Conservation (phyloP, 148 eudicot genomes). For the Vaccinium darrowii region DNA sequence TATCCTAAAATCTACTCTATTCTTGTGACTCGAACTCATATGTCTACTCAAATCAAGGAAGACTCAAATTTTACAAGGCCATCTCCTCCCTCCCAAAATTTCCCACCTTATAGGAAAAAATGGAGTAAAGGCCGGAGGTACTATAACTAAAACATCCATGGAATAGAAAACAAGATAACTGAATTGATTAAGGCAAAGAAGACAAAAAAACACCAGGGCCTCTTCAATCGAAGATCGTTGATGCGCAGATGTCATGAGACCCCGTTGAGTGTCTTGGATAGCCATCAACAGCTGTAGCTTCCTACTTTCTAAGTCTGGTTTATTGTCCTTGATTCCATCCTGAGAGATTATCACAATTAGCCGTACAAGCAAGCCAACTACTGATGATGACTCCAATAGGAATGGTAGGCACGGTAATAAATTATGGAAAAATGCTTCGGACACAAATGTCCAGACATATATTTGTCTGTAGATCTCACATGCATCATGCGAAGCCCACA, state of each 20-base stretch:
- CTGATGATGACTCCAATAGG: background rate
- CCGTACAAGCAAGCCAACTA: background rate
- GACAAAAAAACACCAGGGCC: constrained; percentile 34
- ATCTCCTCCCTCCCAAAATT: background rate
- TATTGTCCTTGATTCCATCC: constrained; percentile 24
- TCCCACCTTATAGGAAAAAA: background rate
- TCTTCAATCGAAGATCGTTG: constrained; percentile 83
- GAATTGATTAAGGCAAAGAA: background rate
- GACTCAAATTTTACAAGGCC: background rate
- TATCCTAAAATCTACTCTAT: background rate
- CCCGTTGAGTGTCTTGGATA: constrained; percentile 75
- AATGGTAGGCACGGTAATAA: background rate
- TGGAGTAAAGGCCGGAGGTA: background rate
- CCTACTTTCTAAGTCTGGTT: constrained; percentile 56
- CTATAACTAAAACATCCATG: background rate
- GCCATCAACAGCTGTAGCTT: constrained; percentile 60
- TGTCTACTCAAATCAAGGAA: background rate
- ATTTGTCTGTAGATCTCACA: too few species aligned
- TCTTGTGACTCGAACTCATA: background rate
- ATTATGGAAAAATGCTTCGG: background rate
- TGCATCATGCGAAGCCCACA: too few species aligned
- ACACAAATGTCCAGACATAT: background rate
- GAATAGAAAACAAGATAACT: background rate
- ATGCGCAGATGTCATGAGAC: constrained; percentile 56
- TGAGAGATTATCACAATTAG: constrained; percentile 11